Percentiles rank a stretch among this genome's conserved stretches.
phyloP scores from a whole-genome alignment of 768 basidiomycete genomes.

The Kwoniella botswanensis region DNA sequence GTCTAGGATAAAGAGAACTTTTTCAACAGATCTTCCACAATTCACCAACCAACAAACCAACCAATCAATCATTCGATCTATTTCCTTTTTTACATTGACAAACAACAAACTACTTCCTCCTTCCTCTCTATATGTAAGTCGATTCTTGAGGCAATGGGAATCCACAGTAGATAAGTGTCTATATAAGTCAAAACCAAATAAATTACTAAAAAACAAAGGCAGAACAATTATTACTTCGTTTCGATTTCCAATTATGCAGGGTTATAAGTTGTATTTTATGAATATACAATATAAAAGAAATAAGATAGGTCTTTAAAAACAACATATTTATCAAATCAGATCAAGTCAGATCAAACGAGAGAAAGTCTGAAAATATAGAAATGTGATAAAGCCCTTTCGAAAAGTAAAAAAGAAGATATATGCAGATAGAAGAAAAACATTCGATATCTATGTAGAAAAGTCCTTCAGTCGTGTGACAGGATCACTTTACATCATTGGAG shows the following conservation, averaged over 20 bases:
- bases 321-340: background rate
- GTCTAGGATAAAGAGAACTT: background rate
- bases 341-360: background rate
- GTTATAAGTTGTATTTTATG: background rate
- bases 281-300: background rate
- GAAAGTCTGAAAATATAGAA: background rate
- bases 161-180: background rate
- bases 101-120: background rate
- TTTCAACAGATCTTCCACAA: background rate
- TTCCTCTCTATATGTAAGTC: background rate
- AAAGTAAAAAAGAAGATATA: background rate
- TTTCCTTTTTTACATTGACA: background rate
- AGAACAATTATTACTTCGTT: background rate
- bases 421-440: no score
- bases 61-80: background rate
- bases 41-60: background rate
- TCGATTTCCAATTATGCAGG: background rate
- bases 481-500: conserved; percentile 17
- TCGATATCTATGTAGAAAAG: background rate
- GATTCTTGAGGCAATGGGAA: background rate
- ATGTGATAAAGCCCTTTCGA: background rate
- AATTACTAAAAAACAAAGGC: background rate
- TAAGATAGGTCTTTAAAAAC: background rate
- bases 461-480: background rate
- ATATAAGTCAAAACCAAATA: background rate